phyloP scores from a whole-genome alignment of 169 alveolate genomes.

The Plasmodium gonderi region DNA sequence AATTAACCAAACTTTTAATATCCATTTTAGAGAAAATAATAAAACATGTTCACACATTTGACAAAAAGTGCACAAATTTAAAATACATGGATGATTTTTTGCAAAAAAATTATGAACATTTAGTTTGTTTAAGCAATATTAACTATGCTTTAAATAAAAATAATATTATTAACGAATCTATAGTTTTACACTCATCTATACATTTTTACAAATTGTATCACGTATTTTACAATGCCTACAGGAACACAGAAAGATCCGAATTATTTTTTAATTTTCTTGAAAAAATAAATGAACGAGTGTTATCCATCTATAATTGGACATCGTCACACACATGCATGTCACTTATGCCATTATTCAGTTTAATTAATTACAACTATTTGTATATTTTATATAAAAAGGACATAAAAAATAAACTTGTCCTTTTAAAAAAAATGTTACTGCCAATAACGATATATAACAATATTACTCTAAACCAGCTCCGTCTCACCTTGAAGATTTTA shows the following conservation, averaged over 20 bases:
- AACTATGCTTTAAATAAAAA: conserved; percentile 68
- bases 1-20: not conserved
- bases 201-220: conserved; percentile 49
- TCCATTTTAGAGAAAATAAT: conserved; percentile 25
- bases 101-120: conserved; percentile 31
- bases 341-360: conserved; percentile 27
- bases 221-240: conserved; percentile 8
- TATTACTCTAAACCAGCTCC: conserved; percentile 48
- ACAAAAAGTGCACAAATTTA: conserved; percentile 5
- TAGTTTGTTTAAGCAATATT: conserved; percentile 63
- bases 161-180: conserved; percentile 27
- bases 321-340: conserved; percentile 41
- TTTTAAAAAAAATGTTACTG: conserved; percentile 50
- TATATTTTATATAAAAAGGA: conserved; percentile 32
- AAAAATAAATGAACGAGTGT: conserved; percentile 58
- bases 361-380: conserved; percentile 58
- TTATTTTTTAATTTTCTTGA: conserved; percentile 33
- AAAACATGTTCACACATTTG: conserved; percentile 12
- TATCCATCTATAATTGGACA: conserved; percentile 73
- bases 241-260: not conserved
- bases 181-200: conserved; percentile 18
- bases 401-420: not conserved
- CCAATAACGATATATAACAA: conserved; percentile 61
- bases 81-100: conserved; percentile 3
- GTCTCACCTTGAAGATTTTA: conserved; percentile 48